Evolutionary conservation across 140 eudicot genomes (phyloP).

Genomic region (Bidens hawaiensis): DNA sequence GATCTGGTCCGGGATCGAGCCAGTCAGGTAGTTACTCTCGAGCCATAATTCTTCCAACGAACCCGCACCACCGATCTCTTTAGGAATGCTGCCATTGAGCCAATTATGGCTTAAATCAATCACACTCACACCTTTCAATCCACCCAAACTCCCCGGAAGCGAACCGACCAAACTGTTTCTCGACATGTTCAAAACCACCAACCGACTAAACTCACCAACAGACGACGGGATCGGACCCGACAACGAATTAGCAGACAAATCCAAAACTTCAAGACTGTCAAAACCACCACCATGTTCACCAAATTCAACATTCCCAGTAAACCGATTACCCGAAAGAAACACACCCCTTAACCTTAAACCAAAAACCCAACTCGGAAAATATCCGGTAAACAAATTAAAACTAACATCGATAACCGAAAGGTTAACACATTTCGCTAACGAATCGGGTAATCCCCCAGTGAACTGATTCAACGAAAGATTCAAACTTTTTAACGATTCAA

Average conservation of each 20-base stretch:
- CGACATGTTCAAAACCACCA: conserved; percentile 64
- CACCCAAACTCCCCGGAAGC: conserved; percentile 57
- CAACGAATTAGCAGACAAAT: conserved; percentile 64
- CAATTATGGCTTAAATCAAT: conserved; percentile 66
- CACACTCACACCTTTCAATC: conserved; percentile 38
- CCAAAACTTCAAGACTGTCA: conserved; percentile 53
- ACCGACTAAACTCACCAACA: conserved; percentile 51
- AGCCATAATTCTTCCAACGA: conserved; percentile 51
- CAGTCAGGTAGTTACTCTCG: conserved; percentile 51
- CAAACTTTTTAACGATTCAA: conserved; percentile 41
- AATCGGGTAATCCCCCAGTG: conserved; percentile 56
- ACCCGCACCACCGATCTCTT: conserved; percentile 53
- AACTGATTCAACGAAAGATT: conserved; percentile 60
- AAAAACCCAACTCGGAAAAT: conserved; percentile 61
- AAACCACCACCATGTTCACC: conserved; percentile 40
- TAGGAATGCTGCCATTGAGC: conserved; percentile 69
- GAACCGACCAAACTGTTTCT: conserved; percentile 50
- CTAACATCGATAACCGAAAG: conserved; percentile 58
- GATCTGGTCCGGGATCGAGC: conserved; percentile 55
- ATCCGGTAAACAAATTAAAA: conserved; percentile 52
- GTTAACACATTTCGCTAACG: conserved; percentile 45
- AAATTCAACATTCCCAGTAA: conserved; percentile 45
- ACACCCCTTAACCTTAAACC: conserved; percentile 40
- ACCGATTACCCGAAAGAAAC: conserved; percentile 48
- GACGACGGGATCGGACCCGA: conserved; percentile 51